Evolutionary conservation across 495 filamentous ascomycete species (phyloP), one percentile per base, ranked within the genome.

Genomic region (Hypoxylon fragiforme): DNA sequence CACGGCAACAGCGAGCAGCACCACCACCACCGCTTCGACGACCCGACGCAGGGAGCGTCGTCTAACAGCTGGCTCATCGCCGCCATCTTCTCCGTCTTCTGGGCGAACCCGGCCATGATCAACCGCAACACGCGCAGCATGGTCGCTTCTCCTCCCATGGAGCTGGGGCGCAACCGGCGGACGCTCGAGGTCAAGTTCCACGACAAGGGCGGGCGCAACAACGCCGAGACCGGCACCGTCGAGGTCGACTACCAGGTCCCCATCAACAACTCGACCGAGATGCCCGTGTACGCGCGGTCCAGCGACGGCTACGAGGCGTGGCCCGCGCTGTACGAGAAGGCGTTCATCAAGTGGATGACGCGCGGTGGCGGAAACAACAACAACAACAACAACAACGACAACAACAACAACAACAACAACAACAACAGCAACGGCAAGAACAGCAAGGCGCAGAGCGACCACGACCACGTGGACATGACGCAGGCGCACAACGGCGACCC

Each of bases 321-420:
- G 71, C 70, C 71, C 0, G 39, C 66, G 38, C 56, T 73, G 15
- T 73, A 73, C 63, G 71, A 73, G 47, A 73, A 73, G 61, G 71
- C 71, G 32, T 73, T 73, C 50, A 53, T 69, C 24, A 66, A 66
- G 41, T 73, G 71, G 71, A 48, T 68, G 32, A 60, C 57, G 15
- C 18, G 26, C 18, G 44, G 42, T 19, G 26, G 31, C 31, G 12
- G 12, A 5, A 12, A 13, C 12, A 13, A 13, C 31, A 13, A 13
- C 3, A 13, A 13, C 31, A 4, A 28, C 24, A 9, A 28, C 24
- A 9, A 28, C 24, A 9, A 28, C 24, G 9, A 28, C 24, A 4
- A 9, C 24, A 9, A 28, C 24, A 9, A 28, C 24, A 28, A 28
- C 24, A 28, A 28, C 24, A 28, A 28, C 24, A 28, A 28, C 24